A percentile compares a stretch with the other conserved stretches of the same genome.
phyloP scores from a whole-genome alignment of 257 asterid genomes.

The Gentiana straminea region DNA sequence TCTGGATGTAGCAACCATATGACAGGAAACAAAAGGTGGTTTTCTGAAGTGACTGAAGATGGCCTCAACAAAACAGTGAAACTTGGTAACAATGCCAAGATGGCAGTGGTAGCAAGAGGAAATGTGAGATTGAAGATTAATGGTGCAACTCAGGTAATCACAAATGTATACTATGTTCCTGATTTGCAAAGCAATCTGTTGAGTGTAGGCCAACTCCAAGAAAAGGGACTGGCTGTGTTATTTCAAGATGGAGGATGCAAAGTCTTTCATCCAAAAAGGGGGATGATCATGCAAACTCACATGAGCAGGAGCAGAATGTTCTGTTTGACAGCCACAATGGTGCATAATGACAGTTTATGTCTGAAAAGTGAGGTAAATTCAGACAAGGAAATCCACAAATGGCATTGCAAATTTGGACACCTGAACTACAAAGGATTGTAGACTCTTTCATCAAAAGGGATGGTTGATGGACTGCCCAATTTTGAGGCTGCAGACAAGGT shows the following conservation, averaged over 20 bases:
- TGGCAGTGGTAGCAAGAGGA: too few species aligned
- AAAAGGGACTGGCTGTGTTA: background rate
- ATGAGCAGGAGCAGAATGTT: background rate
- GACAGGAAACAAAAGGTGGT: too few species aligned
- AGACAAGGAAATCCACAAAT: background rate
- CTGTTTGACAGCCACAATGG: too few species aligned
- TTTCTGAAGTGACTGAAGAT: too few species aligned
- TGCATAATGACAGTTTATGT: background rate
- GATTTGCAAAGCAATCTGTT: background rate
- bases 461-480: background rate
- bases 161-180: background rate
- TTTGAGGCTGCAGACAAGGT: background rate
- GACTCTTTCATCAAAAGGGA: background rate
- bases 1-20: background rate
- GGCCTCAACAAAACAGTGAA: too few species aligned
- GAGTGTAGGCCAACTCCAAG: too few species aligned
- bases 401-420: conserved; percentile 9
- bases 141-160: background rate
- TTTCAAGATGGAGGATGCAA: background rate
- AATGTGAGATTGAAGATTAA: background rate
- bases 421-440: background rate
- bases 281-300: background rate
- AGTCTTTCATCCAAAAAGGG: background rate
- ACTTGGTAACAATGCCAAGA: too few species aligned
- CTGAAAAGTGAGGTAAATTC: background rate